Base-by-base conservation (phyloP, 352 stramenopile species). In the Globisporangium middletonii region DNA sequence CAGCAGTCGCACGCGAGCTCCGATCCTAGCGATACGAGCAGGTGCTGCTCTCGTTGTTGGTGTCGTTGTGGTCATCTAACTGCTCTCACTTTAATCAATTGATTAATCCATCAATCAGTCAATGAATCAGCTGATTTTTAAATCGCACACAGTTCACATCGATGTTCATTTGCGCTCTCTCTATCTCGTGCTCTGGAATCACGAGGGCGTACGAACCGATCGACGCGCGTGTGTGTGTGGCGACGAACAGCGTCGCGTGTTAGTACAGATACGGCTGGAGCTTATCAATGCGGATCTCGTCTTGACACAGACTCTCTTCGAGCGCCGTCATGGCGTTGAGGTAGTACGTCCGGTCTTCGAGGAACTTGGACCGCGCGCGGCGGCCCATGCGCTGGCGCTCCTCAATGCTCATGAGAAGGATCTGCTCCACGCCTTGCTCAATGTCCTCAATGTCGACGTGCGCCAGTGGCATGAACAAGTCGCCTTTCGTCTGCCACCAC, bases 401-500 rank as follows among this genome's bases (percentile, higher is more conserved):
- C 26, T 88, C 73, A 47, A 89, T 74, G 19, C 68, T 87, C 59
- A 90, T 76, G 46, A 86, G 64, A 57, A 92, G 47, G 52, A 94
- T 84, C 30, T 70, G 67, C 60, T 92, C 79, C 5, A 94, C 68
- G 23, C 77, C 78, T 26, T 64, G 64, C 52, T 89, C 82, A 45
- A 94, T 86, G 27, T 84, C 81, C 4, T 65, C 72, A 38, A 88
- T 53, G 27, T 79, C 65, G 46, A 89, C 79, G 48, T 77, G 65
- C 26, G 77, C 78, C 41, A 92, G 67, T 42, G 77, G 81, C 81
- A 94, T 89, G 71, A 92, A 90, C 71, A 92, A 72, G 55, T 92
- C 79, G 48, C 81, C 83, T 56, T 88, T 89, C 9, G 77, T 89
- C 58, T 90, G 81, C 81, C 83, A 90, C 83, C 79, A 89, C 81